A percentile compares a stretch with the other conserved stretches of the same genome.
These are phyloP conservation scores for Phaeolepiota aurea DNA, from an alignment of 768 basidiomycete species.

Conservation along the genomic window DNA sequence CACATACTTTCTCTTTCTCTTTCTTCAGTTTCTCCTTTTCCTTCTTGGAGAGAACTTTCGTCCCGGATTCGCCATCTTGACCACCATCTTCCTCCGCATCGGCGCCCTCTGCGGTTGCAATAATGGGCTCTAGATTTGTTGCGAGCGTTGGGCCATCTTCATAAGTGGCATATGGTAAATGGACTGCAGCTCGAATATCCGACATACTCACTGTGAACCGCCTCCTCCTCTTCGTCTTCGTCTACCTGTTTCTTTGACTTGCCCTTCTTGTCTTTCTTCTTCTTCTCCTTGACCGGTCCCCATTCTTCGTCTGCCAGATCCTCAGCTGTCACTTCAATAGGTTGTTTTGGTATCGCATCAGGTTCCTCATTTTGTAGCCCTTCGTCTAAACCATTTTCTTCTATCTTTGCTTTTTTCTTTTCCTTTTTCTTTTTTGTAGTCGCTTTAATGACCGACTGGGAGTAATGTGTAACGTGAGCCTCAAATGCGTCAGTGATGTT, in stretches of 20 bases:
- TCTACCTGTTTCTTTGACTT: conserved; percentile 29
- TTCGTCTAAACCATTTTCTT: conserved; percentile 19
- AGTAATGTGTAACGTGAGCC: conserved; percentile 3
- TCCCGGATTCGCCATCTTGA: conserved; percentile 46
- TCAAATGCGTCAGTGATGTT: conserved; percentile 5
- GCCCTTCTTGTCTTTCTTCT: conserved; percentile 55
- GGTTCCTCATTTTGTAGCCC: conserved; percentile 16
- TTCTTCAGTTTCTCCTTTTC: conserved; percentile 98
- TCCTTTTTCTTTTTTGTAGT: conserved; percentile 42
- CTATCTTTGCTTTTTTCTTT: conserved; percentile 42
- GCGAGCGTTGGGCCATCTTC: conserved; percentile 10
- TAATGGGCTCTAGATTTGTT: conserved; percentile 13
- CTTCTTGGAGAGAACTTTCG: conserved; percentile 80
- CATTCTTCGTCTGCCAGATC: conserved; percentile 71
- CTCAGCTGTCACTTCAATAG: conserved; percentile 54
- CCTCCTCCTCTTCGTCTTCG: conserved; percentile 6
- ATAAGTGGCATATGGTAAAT: background rate
- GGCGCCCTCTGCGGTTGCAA: conserved; percentile 14
- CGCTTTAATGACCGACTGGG: conserved; percentile 59
- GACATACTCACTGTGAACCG: background rate
- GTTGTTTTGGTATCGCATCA: conserved; percentile 24
- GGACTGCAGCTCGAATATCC: background rate
- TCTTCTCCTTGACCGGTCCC: conserved; percentile 54
- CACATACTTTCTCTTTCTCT: conserved; percentile 85
- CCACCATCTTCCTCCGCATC: conserved; percentile 25